These are phyloP conservation scores for Nicotiana otophora DNA, from an alignment of 257 asterid genomes.

Conservation along the genomic window DNA sequence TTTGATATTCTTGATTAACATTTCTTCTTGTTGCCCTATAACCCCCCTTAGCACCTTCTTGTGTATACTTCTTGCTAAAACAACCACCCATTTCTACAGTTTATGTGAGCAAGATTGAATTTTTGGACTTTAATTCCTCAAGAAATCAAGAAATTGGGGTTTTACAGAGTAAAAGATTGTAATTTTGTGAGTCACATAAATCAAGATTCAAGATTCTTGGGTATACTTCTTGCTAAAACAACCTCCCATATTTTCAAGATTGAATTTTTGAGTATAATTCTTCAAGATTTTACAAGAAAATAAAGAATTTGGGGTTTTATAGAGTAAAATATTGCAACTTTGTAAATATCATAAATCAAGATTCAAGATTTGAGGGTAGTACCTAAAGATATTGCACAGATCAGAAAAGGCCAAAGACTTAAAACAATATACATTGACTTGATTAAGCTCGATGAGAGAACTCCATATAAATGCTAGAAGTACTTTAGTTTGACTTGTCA, in stretches of 20 bases:
- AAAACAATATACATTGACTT: not conserved
- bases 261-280: no score
- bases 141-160: not conserved
- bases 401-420: not conserved
- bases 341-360: not conserved
- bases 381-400: not conserved
- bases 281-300: not conserved
- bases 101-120: constrained; percentile 24
- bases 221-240: no score
- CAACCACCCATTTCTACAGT: constrained; percentile 50
- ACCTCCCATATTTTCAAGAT: no score
- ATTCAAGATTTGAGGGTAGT: not conserved
- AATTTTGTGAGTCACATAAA: not conserved
- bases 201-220: not conserved
- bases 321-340: not conserved
- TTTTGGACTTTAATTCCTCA: constrained; percentile 12
- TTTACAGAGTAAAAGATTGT: not conserved
- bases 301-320: not conserved
- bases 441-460: not conserved
- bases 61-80: constrained; percentile 38
- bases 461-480: not conserved
- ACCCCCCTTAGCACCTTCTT: constrained; percentile 32
- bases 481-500: not conserved
- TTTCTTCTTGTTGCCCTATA: constrained; percentile 28
- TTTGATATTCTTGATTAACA: constrained; percentile 21